These are phyloP conservation scores for Trypanosoma rangeli DNA, from an alignment of 208 protist species.

Conservation along the genomic window DNA sequence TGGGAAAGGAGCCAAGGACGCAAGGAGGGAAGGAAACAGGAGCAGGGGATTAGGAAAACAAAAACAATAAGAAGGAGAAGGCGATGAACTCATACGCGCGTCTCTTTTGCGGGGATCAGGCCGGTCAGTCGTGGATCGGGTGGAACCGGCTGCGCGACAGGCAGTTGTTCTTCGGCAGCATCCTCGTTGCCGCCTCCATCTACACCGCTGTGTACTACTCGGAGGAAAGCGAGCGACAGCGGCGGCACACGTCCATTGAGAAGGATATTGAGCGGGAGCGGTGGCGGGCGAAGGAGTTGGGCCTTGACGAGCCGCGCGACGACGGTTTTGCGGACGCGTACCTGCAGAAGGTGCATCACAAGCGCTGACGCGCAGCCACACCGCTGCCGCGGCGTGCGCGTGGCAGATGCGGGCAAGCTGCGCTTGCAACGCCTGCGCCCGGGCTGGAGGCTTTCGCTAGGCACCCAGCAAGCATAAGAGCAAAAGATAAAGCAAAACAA, in stretches of 20 bases:
- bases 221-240: conserved; percentile 53
- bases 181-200: conserved; percentile 32
- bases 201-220: conserved; percentile 56
- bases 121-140: conserved; percentile 37
- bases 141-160: conserved; percentile 50
- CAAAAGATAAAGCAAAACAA: no score
- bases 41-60: conserved; percentile 20
- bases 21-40: not conserved
- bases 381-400: not conserved
- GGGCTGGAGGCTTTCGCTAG: no score
- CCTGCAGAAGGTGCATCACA: conserved; percentile 10
- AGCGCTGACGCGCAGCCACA: not conserved
- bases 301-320: conserved; percentile 42
- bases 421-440: not conserved
- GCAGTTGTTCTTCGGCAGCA: conserved; percentile 41
- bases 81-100: conserved; percentile 67
- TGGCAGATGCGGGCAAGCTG: no score
- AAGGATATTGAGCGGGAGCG: conserved; percentile 82
- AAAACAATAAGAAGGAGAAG: not conserved
- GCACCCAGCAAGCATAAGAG: no score
- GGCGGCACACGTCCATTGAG: conserved; percentile 66
- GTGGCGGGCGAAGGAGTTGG: conserved; percentile 74
- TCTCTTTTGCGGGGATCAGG: conserved; percentile 45
- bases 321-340: conserved; percentile 72
- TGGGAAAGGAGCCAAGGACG: no score